These are phyloP conservation scores for Fusarium annulatum DNA, from an alignment of 2,329 filamentous ascomycete species.

Conservation along the genomic window DNA sequence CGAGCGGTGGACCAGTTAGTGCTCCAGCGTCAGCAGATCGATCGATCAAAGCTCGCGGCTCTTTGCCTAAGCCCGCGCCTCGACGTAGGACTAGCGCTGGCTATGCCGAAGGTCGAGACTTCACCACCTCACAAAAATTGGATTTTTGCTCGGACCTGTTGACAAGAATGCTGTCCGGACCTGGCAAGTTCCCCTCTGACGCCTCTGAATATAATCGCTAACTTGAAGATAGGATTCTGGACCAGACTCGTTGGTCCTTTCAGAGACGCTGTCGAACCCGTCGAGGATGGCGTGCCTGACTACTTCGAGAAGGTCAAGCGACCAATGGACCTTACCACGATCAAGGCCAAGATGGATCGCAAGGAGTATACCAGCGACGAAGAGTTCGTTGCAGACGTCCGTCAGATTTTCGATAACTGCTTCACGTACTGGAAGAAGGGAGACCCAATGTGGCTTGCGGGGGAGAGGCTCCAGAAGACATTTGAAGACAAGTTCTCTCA, in stretches of 20 bases:
- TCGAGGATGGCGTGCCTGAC: slow-evolving; percentile 68
- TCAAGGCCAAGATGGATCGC: slow-evolving; percentile 69
- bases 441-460: slow-evolving; percentile 65
- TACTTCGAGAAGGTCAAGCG: slow-evolving; percentile 70
- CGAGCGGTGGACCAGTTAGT: slow-evolving; percentile 38
- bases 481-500: slow-evolving; percentile 69
- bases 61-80: slow-evolving; percentile 48
- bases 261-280: slow-evolving; percentile 68
- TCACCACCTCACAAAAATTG: slow-evolving; percentile 59
- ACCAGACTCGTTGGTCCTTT: slow-evolving; percentile 73
- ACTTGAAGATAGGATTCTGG: slow-evolving; percentile 66
- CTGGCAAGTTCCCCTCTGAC: slow-evolving; percentile 55
- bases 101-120: slow-evolving; percentile 47
- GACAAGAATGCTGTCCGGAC: slow-evolving; percentile 69
- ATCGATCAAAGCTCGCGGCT: slow-evolving; percentile 45
- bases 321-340: slow-evolving; percentile 71
- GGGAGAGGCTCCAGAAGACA: slow-evolving; percentile 67
- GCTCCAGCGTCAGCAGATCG: slow-evolving; percentile 35
- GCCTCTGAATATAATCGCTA: background rate
- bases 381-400: slow-evolving; percentile 68
- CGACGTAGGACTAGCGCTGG: slow-evolving; percentile 52
- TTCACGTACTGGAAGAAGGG: slow-evolving; percentile 71
- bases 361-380: slow-evolving; percentile 62
- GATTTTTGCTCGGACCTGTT: slow-evolving; percentile 69
- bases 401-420: slow-evolving; percentile 72